Evolutionary conservation across 768 basidiomycete genomes (phyloP).

Genomic region (Hemileccinum impolitum): DNA sequence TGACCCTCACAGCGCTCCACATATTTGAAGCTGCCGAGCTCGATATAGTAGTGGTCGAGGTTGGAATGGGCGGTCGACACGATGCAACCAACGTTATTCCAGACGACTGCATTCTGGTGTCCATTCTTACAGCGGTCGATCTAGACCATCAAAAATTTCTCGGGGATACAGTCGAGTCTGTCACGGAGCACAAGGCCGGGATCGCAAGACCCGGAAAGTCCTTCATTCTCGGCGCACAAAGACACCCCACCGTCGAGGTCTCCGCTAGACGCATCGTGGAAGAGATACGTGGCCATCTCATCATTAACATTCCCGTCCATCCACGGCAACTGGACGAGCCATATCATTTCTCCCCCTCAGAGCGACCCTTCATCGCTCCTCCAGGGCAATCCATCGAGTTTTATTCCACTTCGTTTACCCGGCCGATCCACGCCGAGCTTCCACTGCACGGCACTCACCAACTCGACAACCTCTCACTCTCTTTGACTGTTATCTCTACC

Average conservation of each 20-base stretch:
- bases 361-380: constrained; percentile 31
- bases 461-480: constrained; percentile 74
- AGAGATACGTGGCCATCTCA: constrained; percentile 40
- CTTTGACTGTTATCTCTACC: constrained; percentile 57
- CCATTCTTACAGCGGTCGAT: constrained; percentile 84
- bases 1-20: constrained; percentile 76
- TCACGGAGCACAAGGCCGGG: constrained; percentile 79
- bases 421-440: constrained; percentile 47
- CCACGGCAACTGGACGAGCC: constrained; percentile 33
- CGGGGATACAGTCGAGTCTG: constrained; percentile 68
- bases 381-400: constrained; percentile 42
- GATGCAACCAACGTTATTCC: constrained; percentile 94
- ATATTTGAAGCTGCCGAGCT: constrained; percentile 68
- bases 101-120: constrained; percentile 62
- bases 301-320: constrained; percentile 34
- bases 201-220: constrained; percentile 65
- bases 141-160: constrained; percentile 92
- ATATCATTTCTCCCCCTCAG: constrained; percentile 33
- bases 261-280: constrained; percentile 44
- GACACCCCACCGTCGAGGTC: constrained; percentile 43
- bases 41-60: constrained; percentile 86
- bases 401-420: constrained; percentile 41
- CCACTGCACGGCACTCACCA: constrained; percentile 83
- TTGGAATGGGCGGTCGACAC: constrained; percentile 88
- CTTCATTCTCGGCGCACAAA: constrained; percentile 68